Evolutionary conservation across 2,329 filamentous ascomycete genomes (phyloP).

Genomic region (Aspergillus neoniger): DNA sequence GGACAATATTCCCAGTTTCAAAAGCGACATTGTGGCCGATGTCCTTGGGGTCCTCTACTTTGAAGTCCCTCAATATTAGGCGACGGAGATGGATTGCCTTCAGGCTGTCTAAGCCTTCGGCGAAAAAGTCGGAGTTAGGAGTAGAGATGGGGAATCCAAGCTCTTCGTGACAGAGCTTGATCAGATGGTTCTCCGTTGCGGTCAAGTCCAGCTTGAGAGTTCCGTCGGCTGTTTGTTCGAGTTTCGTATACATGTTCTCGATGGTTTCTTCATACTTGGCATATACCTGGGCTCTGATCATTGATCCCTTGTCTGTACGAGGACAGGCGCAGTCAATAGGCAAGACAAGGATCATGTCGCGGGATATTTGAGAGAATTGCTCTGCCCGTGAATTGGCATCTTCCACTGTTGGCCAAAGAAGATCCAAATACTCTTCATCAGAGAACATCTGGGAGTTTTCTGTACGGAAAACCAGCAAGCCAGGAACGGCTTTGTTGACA

Average conservation of each 20-base stretch:
- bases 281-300: constrained; percentile 55
- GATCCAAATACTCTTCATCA: constrained; percentile 38
- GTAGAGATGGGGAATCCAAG: constrained; percentile 35
- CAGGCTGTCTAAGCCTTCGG: constrained; percentile 50
- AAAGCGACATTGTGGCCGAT: constrained; percentile 47
- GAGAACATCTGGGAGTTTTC: constrained; percentile 26
- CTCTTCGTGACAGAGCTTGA: constrained; percentile 32
- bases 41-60: constrained; percentile 32
- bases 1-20: constrained; percentile 42
- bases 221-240: constrained; percentile 22
- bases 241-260: constrained; percentile 30
- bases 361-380: constrained; percentile 47
- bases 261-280: constrained; percentile 48
- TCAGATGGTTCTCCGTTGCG: constrained; percentile 38
- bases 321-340: constrained; percentile 45
- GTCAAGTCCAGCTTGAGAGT: constrained; percentile 36
- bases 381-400: constrained; percentile 45
- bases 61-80: constrained; percentile 43
- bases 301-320: constrained; percentile 56
- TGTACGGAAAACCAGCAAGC: constrained; percentile 32
- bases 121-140: constrained; percentile 46
- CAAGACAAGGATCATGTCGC: constrained; percentile 44
- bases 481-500: constrained; percentile 27
- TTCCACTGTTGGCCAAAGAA: constrained; percentile 42
- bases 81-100: constrained; percentile 50